Evolutionary conservation across 306 rosid genomes (phyloP).

Genomic region (Luffa aegyptiaca): DNA sequence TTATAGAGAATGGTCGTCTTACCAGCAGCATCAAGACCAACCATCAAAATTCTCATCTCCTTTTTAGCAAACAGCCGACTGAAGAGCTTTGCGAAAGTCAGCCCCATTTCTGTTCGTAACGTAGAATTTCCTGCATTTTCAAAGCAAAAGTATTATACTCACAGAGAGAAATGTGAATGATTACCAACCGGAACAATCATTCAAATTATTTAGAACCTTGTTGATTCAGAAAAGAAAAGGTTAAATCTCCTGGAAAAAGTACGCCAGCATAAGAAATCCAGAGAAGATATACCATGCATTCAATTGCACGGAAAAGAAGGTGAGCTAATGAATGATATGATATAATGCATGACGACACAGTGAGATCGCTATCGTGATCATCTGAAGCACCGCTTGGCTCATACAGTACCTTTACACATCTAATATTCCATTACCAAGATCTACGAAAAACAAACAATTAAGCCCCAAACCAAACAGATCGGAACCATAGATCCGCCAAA

Average conservation of each 20-base stretch:
- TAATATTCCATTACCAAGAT: not conserved
- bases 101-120: slow-evolving; percentile 42
- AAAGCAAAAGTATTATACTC: not conserved
- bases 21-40: slow-evolving; percentile 88
- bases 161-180: not conserved
- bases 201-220: not conserved
- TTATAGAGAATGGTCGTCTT: slow-evolving; percentile 74
- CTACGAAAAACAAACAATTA: not conserved
- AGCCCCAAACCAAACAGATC: slow-evolving; percentile 6
- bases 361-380: not conserved
- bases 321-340: not conserved
- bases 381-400: not conserved
- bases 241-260: not conserved
- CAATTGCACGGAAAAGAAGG: not conserved
- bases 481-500: not conserved
- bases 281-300: not conserved
- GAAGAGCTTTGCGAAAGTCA: slow-evolving; percentile 68
- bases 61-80: slow-evolving; percentile 71
- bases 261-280: not conserved
- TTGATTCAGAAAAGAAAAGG: not conserved
- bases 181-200: not conserved
- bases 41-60: slow-evolving; percentile 81
- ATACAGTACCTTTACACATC: not conserved
- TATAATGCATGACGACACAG: not conserved
- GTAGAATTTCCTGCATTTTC: slow-evolving; percentile 16